Conservation (phyloP, 352 stramenopile genomes). For the Globisporangium splendens region DNA sequence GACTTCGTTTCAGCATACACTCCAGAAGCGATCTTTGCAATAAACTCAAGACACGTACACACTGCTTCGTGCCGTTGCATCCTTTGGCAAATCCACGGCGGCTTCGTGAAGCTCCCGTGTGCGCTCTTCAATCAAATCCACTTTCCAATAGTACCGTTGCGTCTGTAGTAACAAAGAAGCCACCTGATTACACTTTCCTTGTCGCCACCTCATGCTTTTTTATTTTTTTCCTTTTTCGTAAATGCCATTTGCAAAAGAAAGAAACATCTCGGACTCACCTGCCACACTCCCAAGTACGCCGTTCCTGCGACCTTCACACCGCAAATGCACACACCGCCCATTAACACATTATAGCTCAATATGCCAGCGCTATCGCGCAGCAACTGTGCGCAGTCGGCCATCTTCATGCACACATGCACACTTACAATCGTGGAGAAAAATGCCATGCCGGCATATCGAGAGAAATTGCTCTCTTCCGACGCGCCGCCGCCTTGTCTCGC, state of each 20-base stretch:
- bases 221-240: too few species aligned
- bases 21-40: background rate
- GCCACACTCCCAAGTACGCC: conserved; percentile 74
- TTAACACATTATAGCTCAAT: background rate
- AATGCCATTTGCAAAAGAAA: too few species aligned
- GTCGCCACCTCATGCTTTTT: background rate
- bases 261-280: conserved; percentile 30
- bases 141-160: conserved; percentile 88
- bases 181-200: background rate
- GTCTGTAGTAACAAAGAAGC: conserved; percentile 32
- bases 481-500: conserved; percentile 4
- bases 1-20: too few species aligned
- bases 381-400: too few species aligned
- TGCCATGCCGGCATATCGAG: conserved; percentile 77
- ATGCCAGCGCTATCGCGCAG: too few species aligned
- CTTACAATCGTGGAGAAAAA: conserved; percentile 81
- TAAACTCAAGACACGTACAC: conserved; percentile 27
- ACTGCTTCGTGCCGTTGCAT: conserved; percentile 50
- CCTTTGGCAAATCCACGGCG: conserved; percentile 54
- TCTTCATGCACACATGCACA: conserved; percentile 10
- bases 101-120: conserved; percentile 67
- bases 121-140: conserved; percentile 82
- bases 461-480: conserved; percentile 59
- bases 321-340: background rate
- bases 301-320: conserved; percentile 56